A percentile compares a stretch with the other conserved stretches of the same genome.
These are phyloP conservation scores for Ophiobolus disseminans DNA, from an alignment of 2,329 filamentous ascomycete species.

Conservation along the genomic window DNA sequence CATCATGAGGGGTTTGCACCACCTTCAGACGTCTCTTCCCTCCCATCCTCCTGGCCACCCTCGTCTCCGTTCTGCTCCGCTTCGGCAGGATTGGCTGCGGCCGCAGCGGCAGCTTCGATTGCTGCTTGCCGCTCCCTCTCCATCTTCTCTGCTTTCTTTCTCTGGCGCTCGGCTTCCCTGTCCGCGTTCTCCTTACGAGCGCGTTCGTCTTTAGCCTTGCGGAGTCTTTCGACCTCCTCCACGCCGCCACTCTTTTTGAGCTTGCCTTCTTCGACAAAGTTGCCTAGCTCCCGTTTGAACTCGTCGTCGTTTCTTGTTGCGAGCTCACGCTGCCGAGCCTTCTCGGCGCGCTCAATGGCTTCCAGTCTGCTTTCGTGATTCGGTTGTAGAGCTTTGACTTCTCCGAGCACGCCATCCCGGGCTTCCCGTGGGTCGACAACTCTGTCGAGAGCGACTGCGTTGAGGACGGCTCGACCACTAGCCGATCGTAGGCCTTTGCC, in stretches of 20 bases:
- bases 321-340: slow-evolving; percentile 86
- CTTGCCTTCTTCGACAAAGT: slow-evolving; percentile 87
- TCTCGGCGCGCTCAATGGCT: slow-evolving; percentile 96
- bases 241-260: slow-evolving; percentile 96
- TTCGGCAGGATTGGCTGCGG: slow-evolving; percentile 26
- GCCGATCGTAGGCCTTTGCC: slow-evolving; percentile 57
- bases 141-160: slow-evolving; percentile 54
- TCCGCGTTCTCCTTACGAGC: slow-evolving; percentile 78
- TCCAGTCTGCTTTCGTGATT: slow-evolving; percentile 94
- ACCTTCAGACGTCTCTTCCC: slow-evolving; percentile 45
- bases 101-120: slow-evolving; percentile 34
- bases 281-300: slow-evolving; percentile 83
- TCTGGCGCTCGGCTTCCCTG: slow-evolving; percentile 57
- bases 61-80: slow-evolving; percentile 18
- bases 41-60: slow-evolving; percentile 31
- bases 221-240: slow-evolving; percentile 87
- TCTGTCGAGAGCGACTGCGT: slow-evolving; percentile 52
- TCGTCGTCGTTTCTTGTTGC: slow-evolving; percentile 75
- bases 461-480: slow-evolving; percentile 49
- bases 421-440: slow-evolving; percentile 76
- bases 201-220: slow-evolving; percentile 84
- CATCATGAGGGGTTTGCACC: slow-evolving; percentile 43
- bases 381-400: slow-evolving; percentile 90
- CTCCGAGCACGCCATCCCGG: slow-evolving; percentile 89
- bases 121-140: slow-evolving; percentile 41